Base-by-base conservation (phyloP, 2,329 filamentous ascomycete genomes). In the Fusarium pseudocircinatum region DNA sequence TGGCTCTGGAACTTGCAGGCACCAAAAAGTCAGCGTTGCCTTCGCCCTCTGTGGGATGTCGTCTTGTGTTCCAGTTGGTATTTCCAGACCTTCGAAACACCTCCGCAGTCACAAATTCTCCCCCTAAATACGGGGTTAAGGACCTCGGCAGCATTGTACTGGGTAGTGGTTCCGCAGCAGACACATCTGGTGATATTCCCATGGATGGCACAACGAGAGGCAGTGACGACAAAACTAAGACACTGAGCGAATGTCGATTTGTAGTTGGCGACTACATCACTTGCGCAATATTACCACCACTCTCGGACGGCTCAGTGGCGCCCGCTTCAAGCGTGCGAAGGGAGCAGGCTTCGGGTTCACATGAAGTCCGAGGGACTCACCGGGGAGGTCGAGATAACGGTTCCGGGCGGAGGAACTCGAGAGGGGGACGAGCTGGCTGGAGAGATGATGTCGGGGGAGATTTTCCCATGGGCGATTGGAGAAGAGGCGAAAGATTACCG, bases 181-280 rank as follows among this genome's bases (percentile, higher is more conserved):
- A 82, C 56, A 77, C 83, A 30, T 80, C 81, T 8, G 83, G 83
- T 59, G 81, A 83, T 22, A 82, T 81, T 12, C 81, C 82, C 52
- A 80, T 78, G 49, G 77, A 74, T 13, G 70, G 77, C 77, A 66
- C 80, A 77, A 69, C 77, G 73, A 73, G 76, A 77, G 70, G 79
- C 80, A 86, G 86, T 39, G 88, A 88, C 11, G 91, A 94, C 34
- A 88, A 90, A 16, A 87, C 91, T 34, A 96, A 92, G 84, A 95
- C 93, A 14, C 83, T 98, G 37, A 87, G 87, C 42, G 94, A 97
- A 60, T 91, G 89, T 39, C 89, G 92, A 28, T 97, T 97, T 78
- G 92, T 97, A 16, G 92, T 96, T 70, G 96, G 96, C 2, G 96
- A 98, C 82, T 97, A 93, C 79, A 87, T 98, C 44, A 92, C 92